phyloP scores from a whole-genome alignment of 2,329 filamentous ascomycete genomes.

The Fusarium sp. region DNA sequence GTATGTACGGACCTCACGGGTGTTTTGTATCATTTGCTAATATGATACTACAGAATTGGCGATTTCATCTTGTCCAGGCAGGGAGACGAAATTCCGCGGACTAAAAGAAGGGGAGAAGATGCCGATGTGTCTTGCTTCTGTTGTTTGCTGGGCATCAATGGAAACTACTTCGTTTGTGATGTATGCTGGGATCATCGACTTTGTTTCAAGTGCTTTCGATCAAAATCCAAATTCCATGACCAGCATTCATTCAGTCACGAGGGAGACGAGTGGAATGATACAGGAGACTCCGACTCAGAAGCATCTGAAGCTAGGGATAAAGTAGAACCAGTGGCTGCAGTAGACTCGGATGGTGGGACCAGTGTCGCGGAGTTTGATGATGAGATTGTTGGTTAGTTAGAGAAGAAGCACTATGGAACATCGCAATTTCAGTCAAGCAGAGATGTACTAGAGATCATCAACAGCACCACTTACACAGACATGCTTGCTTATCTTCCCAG shows the following conservation, averaged over 20 bases:
- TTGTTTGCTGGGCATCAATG: neutral
- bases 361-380: neutral
- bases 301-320: neutral
- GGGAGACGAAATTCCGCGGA: no score
- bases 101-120: neutral
- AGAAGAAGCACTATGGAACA: no score
- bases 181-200: neutral
- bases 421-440: no score
- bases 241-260: neutral
- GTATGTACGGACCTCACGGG: no score
- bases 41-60: no score
- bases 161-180: neutral
- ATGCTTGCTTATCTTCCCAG: no score
- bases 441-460: no score
- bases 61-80: no score
- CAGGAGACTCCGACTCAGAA: neutral
- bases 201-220: neutral
- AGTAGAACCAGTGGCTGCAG: no score
- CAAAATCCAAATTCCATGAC: neutral
- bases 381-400: conserved; percentile 1
- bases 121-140: neutral
- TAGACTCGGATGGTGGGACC: no score
- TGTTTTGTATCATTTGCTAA: no score
- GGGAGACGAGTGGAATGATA: neutral
- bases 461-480: no score